phyloP scores from a whole-genome alignment of 2,329 filamentous ascomycete species.

The Diplodia intermedia region DNA sequence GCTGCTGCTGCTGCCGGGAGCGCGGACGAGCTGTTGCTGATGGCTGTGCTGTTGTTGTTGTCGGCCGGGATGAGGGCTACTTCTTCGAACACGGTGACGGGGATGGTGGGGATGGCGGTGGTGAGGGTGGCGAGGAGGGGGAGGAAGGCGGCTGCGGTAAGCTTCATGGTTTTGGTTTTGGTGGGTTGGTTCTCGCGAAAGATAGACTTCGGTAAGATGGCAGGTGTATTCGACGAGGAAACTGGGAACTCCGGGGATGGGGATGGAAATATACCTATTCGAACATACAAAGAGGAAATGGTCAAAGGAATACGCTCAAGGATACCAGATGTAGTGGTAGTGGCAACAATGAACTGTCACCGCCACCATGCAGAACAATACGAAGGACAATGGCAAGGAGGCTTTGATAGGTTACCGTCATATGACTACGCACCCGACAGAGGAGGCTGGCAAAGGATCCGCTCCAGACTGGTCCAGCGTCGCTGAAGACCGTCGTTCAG shows the following conservation, averaged over 20 bases:
- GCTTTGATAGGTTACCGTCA: background rate
- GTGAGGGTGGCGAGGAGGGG: slow-evolving; percentile 1
- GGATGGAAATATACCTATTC: background rate
- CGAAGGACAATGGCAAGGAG: slow-evolving; percentile 4
- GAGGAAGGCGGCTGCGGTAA: background rate
- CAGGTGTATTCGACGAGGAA: background rate
- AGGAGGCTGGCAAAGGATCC: background rate
- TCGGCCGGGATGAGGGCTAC: background rate
- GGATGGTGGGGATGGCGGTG: background rate
- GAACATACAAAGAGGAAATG: background rate
- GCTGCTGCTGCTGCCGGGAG: background rate
- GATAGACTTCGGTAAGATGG: slow-evolving; percentile 14
- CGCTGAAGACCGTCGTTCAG: no score
- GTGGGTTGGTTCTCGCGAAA: background rate
- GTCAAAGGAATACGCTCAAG: background rate
- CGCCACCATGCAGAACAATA: background rate
- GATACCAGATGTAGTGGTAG: no score
- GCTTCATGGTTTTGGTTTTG: background rate
- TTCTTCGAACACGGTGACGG: background rate
- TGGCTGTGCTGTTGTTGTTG: background rate
- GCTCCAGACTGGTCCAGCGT: no score
- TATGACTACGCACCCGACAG: background rate
- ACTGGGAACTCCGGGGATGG: background rate
- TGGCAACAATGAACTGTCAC: background rate
- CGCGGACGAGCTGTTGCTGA: no score